Conservation (phyloP, 495 filamentous ascomycete species). For the Penicillium diatomitis region DNA sequence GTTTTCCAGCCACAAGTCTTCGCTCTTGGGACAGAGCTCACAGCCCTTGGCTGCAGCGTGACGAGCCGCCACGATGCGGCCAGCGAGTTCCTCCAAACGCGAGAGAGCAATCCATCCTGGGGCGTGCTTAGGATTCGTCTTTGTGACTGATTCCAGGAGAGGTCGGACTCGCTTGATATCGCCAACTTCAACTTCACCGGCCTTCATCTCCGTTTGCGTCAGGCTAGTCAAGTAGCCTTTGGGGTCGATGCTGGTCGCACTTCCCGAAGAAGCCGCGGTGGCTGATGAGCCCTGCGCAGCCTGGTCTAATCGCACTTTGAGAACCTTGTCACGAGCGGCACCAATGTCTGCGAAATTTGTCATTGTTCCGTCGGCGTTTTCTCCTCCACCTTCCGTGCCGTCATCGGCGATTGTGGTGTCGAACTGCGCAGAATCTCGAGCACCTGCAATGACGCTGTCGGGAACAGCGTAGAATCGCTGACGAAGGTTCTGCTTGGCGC, state of each 20-base stretch:
- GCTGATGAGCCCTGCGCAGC: conserved; percentile 63
- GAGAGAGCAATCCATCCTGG: conserved; percentile 96
- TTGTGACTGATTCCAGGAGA: conserved; percentile 86
- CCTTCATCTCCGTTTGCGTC: conserved; percentile 64
- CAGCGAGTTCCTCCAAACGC: conserved; percentile 85
- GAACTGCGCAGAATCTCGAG: conserved; percentile 68
- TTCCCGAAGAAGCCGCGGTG: conserved; percentile 59
- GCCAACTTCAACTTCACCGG: conserved; percentile 74
- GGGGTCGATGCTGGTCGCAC: conserved; percentile 84
- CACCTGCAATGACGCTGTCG: conserved; percentile 88
- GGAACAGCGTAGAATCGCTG: conserved; percentile 94
- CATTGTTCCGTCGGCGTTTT: conserved; percentile 71
- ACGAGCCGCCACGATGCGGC: conserved; percentile 78
- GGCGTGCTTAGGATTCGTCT: conserved; percentile 87
- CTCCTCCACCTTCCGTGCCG: conserved; percentile 33
- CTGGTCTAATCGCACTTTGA: conserved; percentile 84
- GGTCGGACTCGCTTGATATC: conserved; percentile 95
- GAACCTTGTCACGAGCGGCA: conserved; percentile 84
- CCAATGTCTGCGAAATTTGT: conserved; percentile 99
- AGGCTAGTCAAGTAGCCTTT: conserved; percentile 93
- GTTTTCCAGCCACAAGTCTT: conserved; percentile 92
- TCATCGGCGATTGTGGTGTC: conserved; percentile 80
- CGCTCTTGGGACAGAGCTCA: conserved; percentile 83
- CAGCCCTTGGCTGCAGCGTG: conserved; percentile 79
- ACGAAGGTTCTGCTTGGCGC: conserved; percentile 70